Evolutionary conservation across 306 rosid genomes (phyloP), one percentile per base, ranked within the genome.

Genomic region (Sophora flavescens): DNA sequence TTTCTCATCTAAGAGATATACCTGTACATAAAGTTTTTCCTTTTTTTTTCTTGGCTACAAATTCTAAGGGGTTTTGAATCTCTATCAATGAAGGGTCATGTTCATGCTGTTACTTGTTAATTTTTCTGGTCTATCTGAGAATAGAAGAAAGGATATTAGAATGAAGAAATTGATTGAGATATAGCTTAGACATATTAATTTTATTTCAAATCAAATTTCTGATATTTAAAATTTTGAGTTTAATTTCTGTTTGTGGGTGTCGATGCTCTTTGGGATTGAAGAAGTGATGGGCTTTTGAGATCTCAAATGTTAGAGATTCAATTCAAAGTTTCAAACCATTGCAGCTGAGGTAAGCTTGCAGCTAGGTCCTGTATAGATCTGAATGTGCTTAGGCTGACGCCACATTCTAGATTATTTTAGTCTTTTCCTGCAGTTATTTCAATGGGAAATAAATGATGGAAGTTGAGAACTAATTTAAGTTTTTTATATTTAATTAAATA

Each of bases 361-460:
- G 22, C 22, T 22, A n/a, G n/a, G n/a, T n/a, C n/a, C n/a, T n/a
- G n/a, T n/a, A 22, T 83, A 79, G 86, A 85, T 85, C 88, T 78
- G 79, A 83, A 63, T 41, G 84, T 45, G 75, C 70, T 81, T 83
- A 75, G 78, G 84, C 87, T 86, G 93, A 87, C 91, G 88, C 74
- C 58, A 85, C 69, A 50, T 54, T 38, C 35, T 35, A 32, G 10
- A 47, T 83, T 86, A 42, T 70, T 81, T 81, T 74, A 35, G 61
- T 71, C 4, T 68, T 76, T 82, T 41, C 35, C 48, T 51, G 44
- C 63, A 38, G 79, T 47, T 82, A 77, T 51, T 71, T 68, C 18
- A 77, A 70, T 77, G 61, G 36, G 66, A 10, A 36, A 6, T 17
- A 47, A 6, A 58, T 67, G 63, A 50, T 84, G 74, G 70, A 76